These are phyloP conservation scores for Cyberlindnera misumaiensis DNA, from an alignment of 805 yeast species.

Conservation along the genomic window DNA sequence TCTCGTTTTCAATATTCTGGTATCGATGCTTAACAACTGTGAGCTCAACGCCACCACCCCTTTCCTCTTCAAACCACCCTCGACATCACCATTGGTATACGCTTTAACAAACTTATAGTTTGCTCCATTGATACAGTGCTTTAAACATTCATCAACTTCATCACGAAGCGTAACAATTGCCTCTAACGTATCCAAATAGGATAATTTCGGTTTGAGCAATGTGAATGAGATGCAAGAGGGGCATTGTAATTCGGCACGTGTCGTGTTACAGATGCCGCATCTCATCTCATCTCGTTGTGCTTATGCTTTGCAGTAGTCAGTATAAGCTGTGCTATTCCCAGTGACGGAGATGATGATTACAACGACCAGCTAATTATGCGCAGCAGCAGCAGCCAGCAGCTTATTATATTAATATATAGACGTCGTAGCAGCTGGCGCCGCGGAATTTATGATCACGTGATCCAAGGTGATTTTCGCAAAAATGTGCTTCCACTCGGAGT, in stretches of 20 bases:
- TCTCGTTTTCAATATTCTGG: conserved; percentile 13
- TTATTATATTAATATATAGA: too few species aligned
- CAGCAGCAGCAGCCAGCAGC: too few species aligned
- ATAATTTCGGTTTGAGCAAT: conserved; percentile 10
- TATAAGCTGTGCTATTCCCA: too few species aligned
- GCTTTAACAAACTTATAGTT: conserved; percentile 10
- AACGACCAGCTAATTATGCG: too few species aligned
- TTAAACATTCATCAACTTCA: conserved; percentile 11
- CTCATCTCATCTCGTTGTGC: not conserved
- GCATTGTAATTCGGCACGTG: conserved; percentile 7
- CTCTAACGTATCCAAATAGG: conserved; percentile 9
- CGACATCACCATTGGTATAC: conserved; percentile 2
- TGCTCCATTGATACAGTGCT: conserved; percentile 12
- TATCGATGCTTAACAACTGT: conserved; percentile 19
- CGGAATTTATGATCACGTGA: too few species aligned
- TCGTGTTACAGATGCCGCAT: conserved; percentile 7
- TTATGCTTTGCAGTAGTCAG: too few species aligned
- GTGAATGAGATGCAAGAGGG: conserved; percentile 11
- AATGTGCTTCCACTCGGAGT: conserved; percentile 65
- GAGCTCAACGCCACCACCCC: conserved; percentile 19
- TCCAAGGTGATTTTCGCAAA: too few species aligned
- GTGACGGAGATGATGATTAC: too few species aligned
- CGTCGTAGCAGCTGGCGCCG: too few species aligned
- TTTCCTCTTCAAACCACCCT: conserved; percentile 2
- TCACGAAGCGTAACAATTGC: conserved; percentile 4